Conservation (phyloP, 176 grass and related monocot species). For the Cenchrus purpureus region DNA sequence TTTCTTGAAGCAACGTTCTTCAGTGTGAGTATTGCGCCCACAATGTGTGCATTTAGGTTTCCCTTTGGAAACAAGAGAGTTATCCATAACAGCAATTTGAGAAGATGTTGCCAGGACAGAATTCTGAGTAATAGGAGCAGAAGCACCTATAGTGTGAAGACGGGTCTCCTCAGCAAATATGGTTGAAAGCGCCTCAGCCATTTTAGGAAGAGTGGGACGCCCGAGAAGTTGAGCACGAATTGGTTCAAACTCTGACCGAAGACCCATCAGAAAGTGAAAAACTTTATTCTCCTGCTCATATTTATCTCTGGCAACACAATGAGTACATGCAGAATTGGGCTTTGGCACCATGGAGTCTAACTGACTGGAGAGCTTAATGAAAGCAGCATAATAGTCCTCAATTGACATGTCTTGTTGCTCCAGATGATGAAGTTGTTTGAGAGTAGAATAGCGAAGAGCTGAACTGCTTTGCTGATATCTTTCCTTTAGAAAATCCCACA, state of each 20-base stretch:
- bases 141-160: background rate
- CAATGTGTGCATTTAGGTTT: background rate
- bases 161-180: background rate
- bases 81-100: background rate
- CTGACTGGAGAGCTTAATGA: background rate
- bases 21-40: background rate
- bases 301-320: background rate
- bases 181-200: background rate
- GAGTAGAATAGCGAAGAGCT: background rate
- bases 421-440: background rate
- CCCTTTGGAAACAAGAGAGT: background rate
- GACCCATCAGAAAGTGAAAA: background rate
- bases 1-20: background rate
- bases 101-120: background rate
- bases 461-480: background rate
- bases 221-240: background rate
- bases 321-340: background rate
- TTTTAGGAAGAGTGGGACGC: background rate
- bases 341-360: background rate
- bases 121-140: background rate
- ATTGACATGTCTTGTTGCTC: background rate
- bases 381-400: background rate
- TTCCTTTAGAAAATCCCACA: background rate
- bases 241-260: background rate
- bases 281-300: background rate